Base-by-base conservation (phyloP, 129 eudicot species). In the Flaveria brownii region DNA sequence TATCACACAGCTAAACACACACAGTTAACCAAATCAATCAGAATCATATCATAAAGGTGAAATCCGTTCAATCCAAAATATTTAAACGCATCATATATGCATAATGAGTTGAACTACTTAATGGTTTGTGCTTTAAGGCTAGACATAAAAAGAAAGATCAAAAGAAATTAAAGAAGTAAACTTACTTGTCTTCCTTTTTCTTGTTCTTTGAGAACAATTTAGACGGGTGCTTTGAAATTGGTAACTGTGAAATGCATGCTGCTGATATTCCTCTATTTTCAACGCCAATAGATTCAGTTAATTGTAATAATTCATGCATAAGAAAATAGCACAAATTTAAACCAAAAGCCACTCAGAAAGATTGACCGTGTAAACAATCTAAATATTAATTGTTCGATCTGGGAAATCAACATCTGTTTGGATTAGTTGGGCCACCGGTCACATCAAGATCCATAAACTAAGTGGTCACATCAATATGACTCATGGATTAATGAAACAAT, bases 221-320 rank as follows among this genome's bases (percentile, higher is more conserved):
- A 18, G 73, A 26, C 84, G 80, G 84, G 82, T 83, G 86, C 76
- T 77, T 92, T 83, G 78, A 88, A 77, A 85, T 84, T 68, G 95
- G 94, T 76, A 92, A 78, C 70, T 82, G 85, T 46, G 86, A 72
- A 74, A 92, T 77, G 26, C 81, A 78, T n/a, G 77, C 75, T 49
- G 82, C 84, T 11, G 96, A 78, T 20, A 90, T 80, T 49, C 98
- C 98, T 82, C 81, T 88, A 83, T 77, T 90, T 75, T 92, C 96
- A 46, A 17, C 46, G 54, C 96, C 95, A 85, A 90, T 45, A 46
- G 87, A 72, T 63, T 90, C 98, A 71, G 85, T 89, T 61, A 92
- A 80, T 20, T 87, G 79, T 71, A 81, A 83, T 54, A 92, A 81
- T 76, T 92, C 91, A 95, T 92, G 49, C 66, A 85, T 33, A 77